Percentiles rank a stretch among this genome's conserved stretches.
These are phyloP conservation scores for Phlegmacium glaucopus DNA, from an alignment of 768 basidiomycete species.

Conservation along the genomic window DNA sequence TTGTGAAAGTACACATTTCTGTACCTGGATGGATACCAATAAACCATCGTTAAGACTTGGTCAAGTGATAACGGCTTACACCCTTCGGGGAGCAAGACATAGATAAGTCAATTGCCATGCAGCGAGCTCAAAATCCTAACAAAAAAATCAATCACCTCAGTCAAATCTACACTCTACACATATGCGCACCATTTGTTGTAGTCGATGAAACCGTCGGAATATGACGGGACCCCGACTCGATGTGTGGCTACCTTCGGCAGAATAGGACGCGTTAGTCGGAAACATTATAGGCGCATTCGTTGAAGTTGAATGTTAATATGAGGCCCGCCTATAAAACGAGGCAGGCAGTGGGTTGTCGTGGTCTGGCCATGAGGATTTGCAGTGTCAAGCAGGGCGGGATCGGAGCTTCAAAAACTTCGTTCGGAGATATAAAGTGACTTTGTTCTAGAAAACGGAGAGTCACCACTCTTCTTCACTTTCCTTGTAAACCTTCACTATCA, in stretches of 20 bases:
- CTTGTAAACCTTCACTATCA: slow-evolving; percentile 2
- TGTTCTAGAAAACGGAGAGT: slow-evolving; percentile 11
- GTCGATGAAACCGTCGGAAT: slow-evolving; percentile 73
- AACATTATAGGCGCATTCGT: slow-evolving; percentile 36
- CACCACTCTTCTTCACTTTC: slow-evolving; percentile 5
- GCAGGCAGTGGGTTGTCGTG: slow-evolving; percentile 2
- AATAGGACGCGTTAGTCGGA: slow-evolving; percentile 35
- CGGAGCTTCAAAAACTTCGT: slow-evolving; percentile 19
- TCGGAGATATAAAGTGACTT: slow-evolving; percentile 22
- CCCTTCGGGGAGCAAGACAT: slow-evolving; percentile 87
- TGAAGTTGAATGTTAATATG: slow-evolving; percentile 32
- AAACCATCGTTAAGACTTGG: neutral
- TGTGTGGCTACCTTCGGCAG: slow-evolving; percentile 35
- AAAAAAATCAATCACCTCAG: slow-evolving; percentile 3
- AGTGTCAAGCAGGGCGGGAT: neutral
- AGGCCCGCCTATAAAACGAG: slow-evolving; percentile 30
- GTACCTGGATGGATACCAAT: slow-evolving; percentile 47
- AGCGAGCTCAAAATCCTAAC: slow-evolving; percentile 93
- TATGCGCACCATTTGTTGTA: slow-evolving; percentile 78
- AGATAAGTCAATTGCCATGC: slow-evolving; percentile 95
- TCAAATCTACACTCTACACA: neutral
- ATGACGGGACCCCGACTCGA: slow-evolving; percentile 65
- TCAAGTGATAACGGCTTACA: slow-evolving; percentile 46
- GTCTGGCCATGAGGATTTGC: slow-evolving; percentile 2
- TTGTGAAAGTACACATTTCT: slow-evolving; percentile 98